Evolutionary conservation across 495 filamentous ascomycete species (phyloP).

Genomic region (Penicillium cosmopolitanum): DNA sequence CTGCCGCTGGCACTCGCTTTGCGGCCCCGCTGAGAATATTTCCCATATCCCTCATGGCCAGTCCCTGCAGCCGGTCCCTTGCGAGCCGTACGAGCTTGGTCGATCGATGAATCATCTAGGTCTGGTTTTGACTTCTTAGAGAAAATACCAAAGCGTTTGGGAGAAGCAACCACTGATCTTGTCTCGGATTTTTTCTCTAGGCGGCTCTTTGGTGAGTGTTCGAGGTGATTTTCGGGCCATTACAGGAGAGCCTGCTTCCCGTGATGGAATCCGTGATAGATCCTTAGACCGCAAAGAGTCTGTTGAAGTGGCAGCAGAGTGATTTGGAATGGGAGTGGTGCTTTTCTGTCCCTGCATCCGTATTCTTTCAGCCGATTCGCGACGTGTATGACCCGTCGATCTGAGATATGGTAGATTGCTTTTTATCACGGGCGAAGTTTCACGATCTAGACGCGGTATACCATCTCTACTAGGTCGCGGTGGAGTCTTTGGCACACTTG

Average conservation of each 20-base stretch:
- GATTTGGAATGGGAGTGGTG: constrained; percentile 15
- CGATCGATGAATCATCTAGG: constrained; percentile 49
- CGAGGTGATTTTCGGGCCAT: constrained; percentile 36
- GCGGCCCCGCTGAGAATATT: constrained; percentile 59
- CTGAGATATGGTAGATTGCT: constrained; percentile 66
- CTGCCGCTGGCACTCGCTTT: constrained; percentile 53
- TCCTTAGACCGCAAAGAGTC: constrained; percentile 43
- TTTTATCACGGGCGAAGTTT: constrained; percentile 71
- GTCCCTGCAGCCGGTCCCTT: constrained; percentile 93
- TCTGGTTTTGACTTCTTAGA: constrained; percentile 71
- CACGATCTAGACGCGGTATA: constrained; percentile 65
- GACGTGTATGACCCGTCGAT: constrained; percentile 46
- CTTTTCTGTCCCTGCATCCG: constrained; percentile 12
- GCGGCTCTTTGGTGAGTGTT: constrained; percentile 30
- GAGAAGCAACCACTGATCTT: constrained; percentile 32
- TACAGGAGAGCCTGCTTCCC: constrained; percentile 40
- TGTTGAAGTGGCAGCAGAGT: constrained; percentile 39
- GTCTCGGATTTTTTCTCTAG: constrained; percentile 30
- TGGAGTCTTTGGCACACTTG: constrained; percentile 23
- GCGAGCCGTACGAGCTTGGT: constrained; percentile 59
- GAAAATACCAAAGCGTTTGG: constrained; percentile 76
- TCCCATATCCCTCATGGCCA: constrained; percentile 94
- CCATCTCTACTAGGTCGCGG: constrained; percentile 80
- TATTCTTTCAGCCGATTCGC: constrained; percentile 44
- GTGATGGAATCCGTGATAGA: constrained; percentile 44